These are phyloP conservation scores for Aspergillus neoniger DNA, from an alignment of 2,329 filamentous ascomycete species.

Conservation along the genomic window DNA sequence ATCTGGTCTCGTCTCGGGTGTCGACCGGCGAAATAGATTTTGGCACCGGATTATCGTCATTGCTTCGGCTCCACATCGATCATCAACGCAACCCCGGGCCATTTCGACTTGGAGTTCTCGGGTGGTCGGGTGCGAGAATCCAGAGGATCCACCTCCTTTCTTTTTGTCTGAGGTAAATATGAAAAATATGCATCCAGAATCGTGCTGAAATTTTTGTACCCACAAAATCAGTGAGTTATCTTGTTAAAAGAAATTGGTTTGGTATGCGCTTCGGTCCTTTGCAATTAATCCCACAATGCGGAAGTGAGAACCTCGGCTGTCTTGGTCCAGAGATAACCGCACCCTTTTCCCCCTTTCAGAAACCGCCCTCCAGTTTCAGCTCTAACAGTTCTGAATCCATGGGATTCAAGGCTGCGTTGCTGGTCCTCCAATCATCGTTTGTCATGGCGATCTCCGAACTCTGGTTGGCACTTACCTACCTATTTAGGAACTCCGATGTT, in stretches of 20 bases:
- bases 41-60: slow-evolving; percentile 6
- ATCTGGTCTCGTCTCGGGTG: background rate
- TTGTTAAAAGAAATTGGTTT: background rate
- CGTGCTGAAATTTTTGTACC: background rate
- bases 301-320: slow-evolving; percentile 2
- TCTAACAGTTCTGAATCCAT: background rate
- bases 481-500: background rate
- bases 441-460: background rate
- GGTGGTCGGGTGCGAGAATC: background rate
- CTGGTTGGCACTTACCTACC: slow-evolving; percentile 2
- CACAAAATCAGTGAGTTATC: background rate
- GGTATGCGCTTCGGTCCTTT: background rate
- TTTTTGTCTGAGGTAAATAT: background rate
- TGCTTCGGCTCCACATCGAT: slow-evolving; percentile 9
- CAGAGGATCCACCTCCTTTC: background rate
- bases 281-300: background rate
- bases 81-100: slow-evolving; percentile 6
- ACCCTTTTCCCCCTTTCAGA: slow-evolving; percentile 9
- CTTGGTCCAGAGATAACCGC: slow-evolving; percentile 1
- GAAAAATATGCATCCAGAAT: background rate
- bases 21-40: background rate
- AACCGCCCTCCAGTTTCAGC: slow-evolving; percentile 5
- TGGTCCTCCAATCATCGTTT: background rate
- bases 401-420: background rate
- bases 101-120: background rate